Percentiles rank a stretch among this genome's conserved stretches.
These are phyloP conservation scores for Bipolaris oryzae DNA, from an alignment of 2,329 filamentous ascomycete genomes.

Conservation along the genomic window DNA sequence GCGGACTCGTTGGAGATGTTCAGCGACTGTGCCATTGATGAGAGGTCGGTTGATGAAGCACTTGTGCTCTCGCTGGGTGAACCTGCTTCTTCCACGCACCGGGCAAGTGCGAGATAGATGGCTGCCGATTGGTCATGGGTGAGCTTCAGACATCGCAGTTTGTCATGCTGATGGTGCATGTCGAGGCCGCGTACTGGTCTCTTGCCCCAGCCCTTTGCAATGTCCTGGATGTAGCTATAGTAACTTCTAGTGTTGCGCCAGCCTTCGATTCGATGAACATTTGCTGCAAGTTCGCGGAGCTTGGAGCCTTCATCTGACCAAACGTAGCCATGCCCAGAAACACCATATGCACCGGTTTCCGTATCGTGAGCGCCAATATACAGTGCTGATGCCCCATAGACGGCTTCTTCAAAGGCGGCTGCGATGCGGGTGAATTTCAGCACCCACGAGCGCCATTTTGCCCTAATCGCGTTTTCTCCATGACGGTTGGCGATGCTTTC, in stretches of 20 bases:
- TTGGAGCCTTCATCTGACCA: constrained; percentile 85
- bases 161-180: constrained; percentile 89
- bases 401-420: constrained; percentile 91
- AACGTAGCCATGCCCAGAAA: constrained; percentile 89
- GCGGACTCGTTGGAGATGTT: constrained; percentile 36
- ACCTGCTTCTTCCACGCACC: constrained; percentile 65
- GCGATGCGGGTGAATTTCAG: constrained; percentile 90
- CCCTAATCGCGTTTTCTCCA: constrained; percentile 83
- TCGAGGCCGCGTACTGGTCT: constrained; percentile 80
- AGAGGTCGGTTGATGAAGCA: constrained; percentile 27
- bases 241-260: constrained; percentile 97
- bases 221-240: constrained; percentile 83
- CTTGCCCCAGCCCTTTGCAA: constrained; percentile 46
- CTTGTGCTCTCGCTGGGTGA: constrained; percentile 18
- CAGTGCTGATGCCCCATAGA: constrained; percentile 90
- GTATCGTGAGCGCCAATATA: constrained; percentile 79
- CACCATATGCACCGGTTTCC: constrained; percentile 54
- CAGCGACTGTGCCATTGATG: constrained; percentile 26
- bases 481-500: constrained; percentile 83
- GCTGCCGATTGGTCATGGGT: constrained; percentile 76
- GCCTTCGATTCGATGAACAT: constrained; percentile 90
- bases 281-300: constrained; percentile 85
- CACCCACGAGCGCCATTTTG: constrained; percentile 96
- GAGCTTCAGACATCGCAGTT: constrained; percentile 80
- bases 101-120: constrained; percentile 81